Evolutionary conservation across 257 asterid species (phyloP), one percentile per base, ranked within the genome.

Genomic region (Scutellaria barbata): DNA sequence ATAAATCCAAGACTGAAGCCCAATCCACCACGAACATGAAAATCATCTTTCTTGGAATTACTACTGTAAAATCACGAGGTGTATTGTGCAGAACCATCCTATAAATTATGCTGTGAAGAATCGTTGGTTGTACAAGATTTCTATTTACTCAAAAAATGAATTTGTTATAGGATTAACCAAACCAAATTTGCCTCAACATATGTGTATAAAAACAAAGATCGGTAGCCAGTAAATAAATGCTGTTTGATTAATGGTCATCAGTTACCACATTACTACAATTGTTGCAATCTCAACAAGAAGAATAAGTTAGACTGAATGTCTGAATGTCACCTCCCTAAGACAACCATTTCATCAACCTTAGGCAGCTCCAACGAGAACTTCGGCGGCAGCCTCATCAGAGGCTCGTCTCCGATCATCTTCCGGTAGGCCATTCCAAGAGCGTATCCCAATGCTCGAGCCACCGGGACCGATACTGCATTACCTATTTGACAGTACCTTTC

Each of bases 401-500:
- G 95, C 37, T 79, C 90, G 7, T 86, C 90, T 22, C 83, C 93
- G 56, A 57, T 69, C 7, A 69, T 82, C 79, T 84, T 87, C 78
- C 64, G 84, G 62, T 72, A 77, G 37, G 98, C 96, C 86, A 80
- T 80, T 22, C 95, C 98, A 4, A 93, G 89, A 1, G 91, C 83
- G 14, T 84, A 90, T 12, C 96, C 97, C 10, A 90, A 71, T 0
- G 96, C 97, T 25, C 85, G 82, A 9, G 87, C 88, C 20, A 90
- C 96, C 8, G 96, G 96, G 63, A 90, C 61, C 0, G 96, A 88
- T 9, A 93, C 97, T 0, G 96, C 97, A 53, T 90, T 93, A 45
- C 98, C 97, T 42, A 93, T 74, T 74, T 90, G 96, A 59, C 95
- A 57, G 74, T 90, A 93, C 83, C 96, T 81, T 5, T 84, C 92